Evolutionary conservation across 768 basidiomycete genomes (phyloP).

Genomic region (Steccherinum ochraceum): DNA sequence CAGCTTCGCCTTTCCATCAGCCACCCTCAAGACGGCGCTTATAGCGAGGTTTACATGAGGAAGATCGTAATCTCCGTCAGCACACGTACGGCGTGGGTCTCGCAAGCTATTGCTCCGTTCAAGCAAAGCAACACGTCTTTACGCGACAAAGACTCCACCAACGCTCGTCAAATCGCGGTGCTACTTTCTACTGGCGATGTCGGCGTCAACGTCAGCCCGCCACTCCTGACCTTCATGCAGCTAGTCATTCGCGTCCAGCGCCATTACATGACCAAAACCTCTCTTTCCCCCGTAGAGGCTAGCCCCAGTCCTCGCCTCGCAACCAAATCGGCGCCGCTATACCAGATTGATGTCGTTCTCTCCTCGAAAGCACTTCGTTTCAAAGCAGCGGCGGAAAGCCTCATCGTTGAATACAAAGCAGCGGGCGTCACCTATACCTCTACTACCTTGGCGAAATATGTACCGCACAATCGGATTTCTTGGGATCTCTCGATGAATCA

Average conservation of each 20-base stretch:
- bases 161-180: conserved; percentile 19
- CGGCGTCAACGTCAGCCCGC: conserved; percentile 43
- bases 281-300: neutral
- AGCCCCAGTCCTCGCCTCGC: neutral
- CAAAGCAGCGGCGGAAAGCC: conserved; percentile 65
- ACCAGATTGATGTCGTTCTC: conserved; percentile 33
- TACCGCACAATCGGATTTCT: conserved; percentile 13
- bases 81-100: neutral
- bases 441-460: conserved; percentile 22
- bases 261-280: conserved; percentile 1
- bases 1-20: conserved; percentile 3
- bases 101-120: neutral
- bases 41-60: conserved; percentile 7
- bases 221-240: conserved; percentile 54
- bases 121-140: conserved; percentile 9
- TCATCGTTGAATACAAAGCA: conserved; percentile 56
- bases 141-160: conserved; percentile 6
- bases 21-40: neutral
- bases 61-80: conserved; percentile 2
- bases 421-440: conserved; percentile 33
- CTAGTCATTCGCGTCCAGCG: conserved; percentile 30
- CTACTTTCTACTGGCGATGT: conserved; percentile 35
- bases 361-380: conserved; percentile 40
- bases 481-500: conserved; percentile 39
- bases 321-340: conserved; percentile 4